Conservation (phyloP, 148 eudicot genomes). For the Fagopyrum tataricum region DNA sequence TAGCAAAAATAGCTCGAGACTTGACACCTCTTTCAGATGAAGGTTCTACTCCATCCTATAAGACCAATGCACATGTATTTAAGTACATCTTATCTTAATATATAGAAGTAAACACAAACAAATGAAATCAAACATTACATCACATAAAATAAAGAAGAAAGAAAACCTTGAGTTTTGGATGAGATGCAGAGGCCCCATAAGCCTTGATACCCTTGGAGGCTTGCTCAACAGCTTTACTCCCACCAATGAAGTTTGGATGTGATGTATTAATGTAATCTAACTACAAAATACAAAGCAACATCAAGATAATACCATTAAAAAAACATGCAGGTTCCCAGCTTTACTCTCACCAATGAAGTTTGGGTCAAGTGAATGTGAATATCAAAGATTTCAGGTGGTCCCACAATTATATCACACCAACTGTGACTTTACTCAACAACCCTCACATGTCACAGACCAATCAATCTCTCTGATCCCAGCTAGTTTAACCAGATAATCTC, state of each 20-base stretch:
- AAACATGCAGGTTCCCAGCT: not conserved
- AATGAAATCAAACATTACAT: not conserved
- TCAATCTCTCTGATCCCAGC: too few species aligned
- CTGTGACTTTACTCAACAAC: too few species aligned
- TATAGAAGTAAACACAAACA: conserved; percentile 3
- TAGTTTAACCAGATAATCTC: too few species aligned
- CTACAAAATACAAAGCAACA: conserved; percentile 26
- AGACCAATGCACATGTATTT: conserved; percentile 6
- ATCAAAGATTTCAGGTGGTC: not conserved
- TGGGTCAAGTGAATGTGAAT: not conserved
- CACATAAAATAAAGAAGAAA: not conserved
- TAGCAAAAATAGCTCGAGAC: conserved; percentile 66
- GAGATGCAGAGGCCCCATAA: conserved; percentile 36
- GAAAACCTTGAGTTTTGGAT: conserved; percentile 55
- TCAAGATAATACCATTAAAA: not conserved
- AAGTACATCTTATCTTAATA: not conserved
- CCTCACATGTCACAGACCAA: too few species aligned
- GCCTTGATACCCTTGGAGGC: conserved; percentile 59
- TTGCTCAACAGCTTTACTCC: conserved; percentile 80
- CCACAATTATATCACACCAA: too few species aligned
- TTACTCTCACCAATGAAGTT: not conserved
- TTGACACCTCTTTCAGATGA: conserved; percentile 66
- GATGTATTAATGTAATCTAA: conserved; percentile 97
- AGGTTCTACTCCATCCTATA: conserved; percentile 65
- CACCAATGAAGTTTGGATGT: conserved; percentile 82